phyloP scores from a whole-genome alignment of 1,284 basidiomycete species.

The Xanthoconium separans region DNA sequence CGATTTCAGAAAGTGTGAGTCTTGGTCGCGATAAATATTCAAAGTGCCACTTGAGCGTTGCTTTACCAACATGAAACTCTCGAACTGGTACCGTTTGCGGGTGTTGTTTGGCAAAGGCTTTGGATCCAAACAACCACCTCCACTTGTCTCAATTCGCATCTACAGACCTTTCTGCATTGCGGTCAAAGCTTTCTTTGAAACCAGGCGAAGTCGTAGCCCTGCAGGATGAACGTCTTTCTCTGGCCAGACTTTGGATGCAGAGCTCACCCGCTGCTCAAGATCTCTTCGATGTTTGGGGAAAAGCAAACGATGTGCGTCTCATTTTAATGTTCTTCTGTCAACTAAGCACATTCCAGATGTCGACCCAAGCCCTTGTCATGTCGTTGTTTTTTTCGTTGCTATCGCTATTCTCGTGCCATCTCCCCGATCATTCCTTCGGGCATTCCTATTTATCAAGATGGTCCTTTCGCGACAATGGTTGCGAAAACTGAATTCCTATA shows the following conservation, averaged over 20 bases:
- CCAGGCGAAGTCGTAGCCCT: constrained; percentile 30
- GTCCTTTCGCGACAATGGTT: constrained; percentile 55
- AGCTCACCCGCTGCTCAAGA: constrained; percentile 53
- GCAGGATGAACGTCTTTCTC: constrained; percentile 56
- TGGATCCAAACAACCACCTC: constrained; percentile 29
- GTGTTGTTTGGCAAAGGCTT: constrained; percentile 29
- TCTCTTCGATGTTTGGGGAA: constrained; percentile 63
- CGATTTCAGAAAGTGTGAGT: no score
- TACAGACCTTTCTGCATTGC: constrained; percentile 45
- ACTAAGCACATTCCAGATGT: constrained; percentile 32
- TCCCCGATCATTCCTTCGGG: constrained; percentile 61
- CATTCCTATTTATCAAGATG: constrained; percentile 54
- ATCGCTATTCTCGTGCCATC: constrained; percentile 60
- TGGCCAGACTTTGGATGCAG: constrained; percentile 63
- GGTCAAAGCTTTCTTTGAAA: constrained; percentile 29
- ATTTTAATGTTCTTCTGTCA: constrained; percentile 3
- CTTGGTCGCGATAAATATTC: no score
- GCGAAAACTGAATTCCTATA: constrained; percentile 55
- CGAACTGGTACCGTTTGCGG: neutral
- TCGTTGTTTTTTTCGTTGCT: constrained; percentile 58
- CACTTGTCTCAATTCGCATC: constrained; percentile 8
- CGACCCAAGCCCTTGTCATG: constrained; percentile 44
- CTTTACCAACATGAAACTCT: no score
- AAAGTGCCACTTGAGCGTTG: no score
- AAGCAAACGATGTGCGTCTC: constrained; percentile 43